Evolutionary conservation across 2,329 filamentous ascomycete species (phyloP).

Genomic region (Rhinocladiella mackenziei): DNA sequence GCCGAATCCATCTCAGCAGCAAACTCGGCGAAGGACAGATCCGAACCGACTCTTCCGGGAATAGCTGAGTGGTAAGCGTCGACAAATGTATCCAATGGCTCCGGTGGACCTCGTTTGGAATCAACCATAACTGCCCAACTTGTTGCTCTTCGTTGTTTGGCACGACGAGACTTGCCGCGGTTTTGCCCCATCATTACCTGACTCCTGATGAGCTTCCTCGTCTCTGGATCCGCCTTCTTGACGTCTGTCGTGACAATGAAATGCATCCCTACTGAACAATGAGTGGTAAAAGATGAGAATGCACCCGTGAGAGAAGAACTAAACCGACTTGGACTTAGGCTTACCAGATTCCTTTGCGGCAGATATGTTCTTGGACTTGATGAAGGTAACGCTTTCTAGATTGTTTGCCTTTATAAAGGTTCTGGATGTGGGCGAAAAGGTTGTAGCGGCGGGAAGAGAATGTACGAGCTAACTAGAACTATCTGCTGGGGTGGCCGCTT

Average conservation of each 20-base stretch:
- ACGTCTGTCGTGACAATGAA: neutral
- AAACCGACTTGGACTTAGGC: neutral
- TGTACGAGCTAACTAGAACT: too few relatives aligned
- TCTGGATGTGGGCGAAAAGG: too few relatives aligned
- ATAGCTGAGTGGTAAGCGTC: constrained; percentile 2
- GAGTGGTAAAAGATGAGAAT: constrained; percentile 1
- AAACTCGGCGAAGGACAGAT: constrained; percentile 30
- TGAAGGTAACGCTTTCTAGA: neutral
- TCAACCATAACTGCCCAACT: constrained; percentile 5
- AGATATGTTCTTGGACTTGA: neutral
- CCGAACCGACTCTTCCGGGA: constrained; percentile 18
- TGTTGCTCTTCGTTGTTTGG: neutral
- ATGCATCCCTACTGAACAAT: neutral
- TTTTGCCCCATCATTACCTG: neutral
- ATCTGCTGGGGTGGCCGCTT: too few relatives aligned
- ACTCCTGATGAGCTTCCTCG: neutral
- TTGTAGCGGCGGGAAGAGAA: too few relatives aligned
- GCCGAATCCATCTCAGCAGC: constrained; percentile 32
- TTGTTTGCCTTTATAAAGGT: neutral
- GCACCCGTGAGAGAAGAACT: neutral
- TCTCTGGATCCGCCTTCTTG: neutral
- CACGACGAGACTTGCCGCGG: constrained; percentile 1
- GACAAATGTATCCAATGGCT: constrained; percentile 4
- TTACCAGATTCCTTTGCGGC: constrained; percentile 1
- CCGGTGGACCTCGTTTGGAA: constrained; percentile 6